phyloP scores from a whole-genome alignment of 2,329 filamentous ascomycete species.

The Talaromyces atroroseus region DNA sequence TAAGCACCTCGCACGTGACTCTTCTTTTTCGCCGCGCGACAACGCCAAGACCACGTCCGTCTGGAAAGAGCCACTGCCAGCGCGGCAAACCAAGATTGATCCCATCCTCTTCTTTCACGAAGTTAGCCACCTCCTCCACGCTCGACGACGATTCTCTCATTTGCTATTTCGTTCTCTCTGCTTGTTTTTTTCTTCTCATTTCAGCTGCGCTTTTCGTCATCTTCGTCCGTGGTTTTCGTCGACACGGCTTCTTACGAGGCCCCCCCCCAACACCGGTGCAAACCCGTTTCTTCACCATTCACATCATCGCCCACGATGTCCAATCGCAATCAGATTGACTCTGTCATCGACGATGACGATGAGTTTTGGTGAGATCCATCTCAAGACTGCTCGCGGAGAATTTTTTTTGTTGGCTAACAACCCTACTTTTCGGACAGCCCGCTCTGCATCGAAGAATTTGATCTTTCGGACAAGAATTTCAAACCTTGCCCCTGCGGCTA shows the following conservation, averaged over 20 bases:
- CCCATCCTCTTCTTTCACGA: constrained; percentile 18
- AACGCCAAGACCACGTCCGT: constrained; percentile 9
- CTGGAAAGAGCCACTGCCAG: constrained; percentile 15
- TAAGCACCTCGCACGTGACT: constrained; percentile 9
- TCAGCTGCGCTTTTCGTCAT: background rate
- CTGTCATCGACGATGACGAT: constrained; percentile 47
- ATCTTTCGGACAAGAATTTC: constrained; percentile 95
- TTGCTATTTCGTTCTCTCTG: constrained; percentile 4
- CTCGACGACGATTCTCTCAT: constrained; percentile 1
- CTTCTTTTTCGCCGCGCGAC: background rate
- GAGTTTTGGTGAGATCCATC: constrained; percentile 38
- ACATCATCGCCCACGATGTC: constrained; percentile 35
- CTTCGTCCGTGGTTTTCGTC: background rate
- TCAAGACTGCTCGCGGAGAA: background rate
- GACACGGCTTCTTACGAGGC: background rate
- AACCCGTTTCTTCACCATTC: constrained; percentile 12
- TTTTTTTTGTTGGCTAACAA: constrained; percentile 19
- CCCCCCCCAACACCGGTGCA: background rate
- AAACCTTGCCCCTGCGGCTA: constrained; percentile 96
- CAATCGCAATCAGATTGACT: constrained; percentile 42
- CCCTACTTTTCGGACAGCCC: constrained; percentile 54
- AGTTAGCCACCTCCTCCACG: background rate
- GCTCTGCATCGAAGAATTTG: constrained; percentile 97
- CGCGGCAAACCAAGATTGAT: constrained; percentile 15
- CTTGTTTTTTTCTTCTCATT: background rate